phyloP scores from a whole-genome alignment of 2,329 filamentous ascomycete species.

The Colletotrichum sp. region DNA sequence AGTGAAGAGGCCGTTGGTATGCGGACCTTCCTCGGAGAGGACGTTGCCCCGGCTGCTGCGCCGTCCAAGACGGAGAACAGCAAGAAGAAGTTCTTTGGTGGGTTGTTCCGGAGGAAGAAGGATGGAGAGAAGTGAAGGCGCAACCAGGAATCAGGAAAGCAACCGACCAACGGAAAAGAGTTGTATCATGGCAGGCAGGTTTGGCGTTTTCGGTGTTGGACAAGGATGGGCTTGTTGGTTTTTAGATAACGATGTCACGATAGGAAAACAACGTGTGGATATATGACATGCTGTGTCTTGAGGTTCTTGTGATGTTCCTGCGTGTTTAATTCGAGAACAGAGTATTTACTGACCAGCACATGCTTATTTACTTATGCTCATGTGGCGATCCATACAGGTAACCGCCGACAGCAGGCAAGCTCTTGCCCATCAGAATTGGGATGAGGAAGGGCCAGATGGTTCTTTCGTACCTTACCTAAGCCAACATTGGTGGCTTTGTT shows the following conservation, averaged over 20 bases:
- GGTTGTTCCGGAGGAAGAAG: slow-evolving; percentile 5
- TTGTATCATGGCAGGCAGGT: neutral
- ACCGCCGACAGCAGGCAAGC: neutral
- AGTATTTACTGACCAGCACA: neutral
- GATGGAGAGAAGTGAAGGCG: neutral
- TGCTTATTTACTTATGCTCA: neutral
- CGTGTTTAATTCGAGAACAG: neutral
- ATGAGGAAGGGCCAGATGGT: neutral
- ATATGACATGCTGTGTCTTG: neutral
- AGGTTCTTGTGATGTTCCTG: neutral
- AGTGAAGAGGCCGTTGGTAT: neutral
- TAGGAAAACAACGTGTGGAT: neutral
- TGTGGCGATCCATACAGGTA: neutral
- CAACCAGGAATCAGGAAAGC: neutral
- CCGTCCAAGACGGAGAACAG: neutral
- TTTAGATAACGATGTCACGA: neutral
- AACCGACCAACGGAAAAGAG: neutral
- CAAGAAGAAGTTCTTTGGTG: slow-evolving; percentile 14
- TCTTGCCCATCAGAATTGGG: neutral
- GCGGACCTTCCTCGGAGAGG: slow-evolving; percentile 10
- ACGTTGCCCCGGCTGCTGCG: neutral
- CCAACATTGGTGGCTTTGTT: neutral
- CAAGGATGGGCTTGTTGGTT: neutral
- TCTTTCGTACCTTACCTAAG: neutral
- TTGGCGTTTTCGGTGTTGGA: neutral